phyloP scores from a whole-genome alignment of 768 basidiomycete genomes.

The Agrocybe praecox region DNA sequence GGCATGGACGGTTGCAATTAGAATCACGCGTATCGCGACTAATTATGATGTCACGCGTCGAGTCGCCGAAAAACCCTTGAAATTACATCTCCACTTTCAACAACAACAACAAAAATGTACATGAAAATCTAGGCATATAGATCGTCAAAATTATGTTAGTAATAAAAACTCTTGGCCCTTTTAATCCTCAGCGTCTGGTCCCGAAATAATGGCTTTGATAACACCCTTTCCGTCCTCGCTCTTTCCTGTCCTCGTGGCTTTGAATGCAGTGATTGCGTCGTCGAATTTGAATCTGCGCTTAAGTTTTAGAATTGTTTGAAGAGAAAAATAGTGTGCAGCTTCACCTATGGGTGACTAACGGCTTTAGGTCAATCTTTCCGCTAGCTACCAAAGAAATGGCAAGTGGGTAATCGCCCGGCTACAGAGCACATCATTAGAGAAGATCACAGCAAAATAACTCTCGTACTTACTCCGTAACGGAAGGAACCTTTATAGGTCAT shows the following conservation, averaged over 20 bases:
- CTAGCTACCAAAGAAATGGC: constrained; percentile 83
- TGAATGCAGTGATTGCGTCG: constrained; percentile 79
- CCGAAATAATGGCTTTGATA: constrained; percentile 89
- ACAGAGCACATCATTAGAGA: neutral
- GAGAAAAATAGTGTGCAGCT: constrained; percentile 12
- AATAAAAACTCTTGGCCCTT: no score
- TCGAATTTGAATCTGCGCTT: constrained; percentile 69
- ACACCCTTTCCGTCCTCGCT: constrained; percentile 85
- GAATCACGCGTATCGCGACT: neutral
- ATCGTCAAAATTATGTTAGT: no score
- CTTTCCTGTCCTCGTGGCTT: constrained; percentile 78
- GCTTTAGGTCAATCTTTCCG: constrained; percentile 84
- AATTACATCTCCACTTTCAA: neutral
- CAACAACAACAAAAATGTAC: no score
- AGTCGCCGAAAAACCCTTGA: neutral
- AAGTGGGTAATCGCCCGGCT: constrained; percentile 86
- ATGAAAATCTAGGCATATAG: no score
- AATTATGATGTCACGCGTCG: neutral
- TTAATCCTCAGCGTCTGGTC: constrained; percentile 46
- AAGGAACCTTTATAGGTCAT: constrained; percentile 87
- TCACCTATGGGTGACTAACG: constrained; percentile 87
- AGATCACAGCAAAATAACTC: no score
- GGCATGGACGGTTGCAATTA: neutral
- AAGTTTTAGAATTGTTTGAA: neutral
- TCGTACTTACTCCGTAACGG: constrained; percentile 70